phyloP scores from a whole-genome alignment of 768 basidiomycete genomes.

The Pisolithus sp. region DNA sequence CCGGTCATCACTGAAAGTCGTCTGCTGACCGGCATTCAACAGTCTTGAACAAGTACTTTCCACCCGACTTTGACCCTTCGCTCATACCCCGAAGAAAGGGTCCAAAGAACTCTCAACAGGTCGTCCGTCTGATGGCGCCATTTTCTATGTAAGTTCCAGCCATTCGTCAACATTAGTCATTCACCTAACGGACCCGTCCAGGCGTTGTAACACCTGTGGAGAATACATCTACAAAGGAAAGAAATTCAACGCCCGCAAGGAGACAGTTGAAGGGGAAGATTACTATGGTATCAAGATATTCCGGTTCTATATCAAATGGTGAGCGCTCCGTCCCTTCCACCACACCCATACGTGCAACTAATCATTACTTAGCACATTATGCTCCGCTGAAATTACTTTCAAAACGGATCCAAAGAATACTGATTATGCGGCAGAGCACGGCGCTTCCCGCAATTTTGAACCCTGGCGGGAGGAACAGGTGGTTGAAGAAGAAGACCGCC shows the following conservation, averaged over 20 bases:
- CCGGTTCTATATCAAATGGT: slow-evolving; percentile 90
- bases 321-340: slow-evolving; percentile 19
- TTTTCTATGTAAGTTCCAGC: slow-evolving; percentile 80
- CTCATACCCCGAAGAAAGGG: slow-evolving; percentile 88
- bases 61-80: slow-evolving; percentile 96
- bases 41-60: slow-evolving; percentile 95
- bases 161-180: background rate
- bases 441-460: slow-evolving; percentile 96
- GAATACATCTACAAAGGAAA: slow-evolving; percentile 99
- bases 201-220: slow-evolving; percentile 92
- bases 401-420: slow-evolving; percentile 99
- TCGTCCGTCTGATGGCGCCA: slow-evolving; percentile 98
- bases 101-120: slow-evolving; percentile 93
- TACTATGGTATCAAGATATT: slow-evolving; percentile 99
- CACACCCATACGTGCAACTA: background rate
- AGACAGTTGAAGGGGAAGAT: slow-evolving; percentile 95
- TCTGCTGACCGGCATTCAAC: slow-evolving; percentile 3
- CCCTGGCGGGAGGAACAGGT: slow-evolving; percentile 86
- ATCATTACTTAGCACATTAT: slow-evolving; percentile 61
- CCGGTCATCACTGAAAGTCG: background rate
- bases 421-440: slow-evolving; percentile 90
- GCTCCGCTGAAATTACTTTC: slow-evolving; percentile 98
- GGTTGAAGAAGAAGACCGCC: slow-evolving; percentile 74
- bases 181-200: slow-evolving; percentile 24
- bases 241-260: slow-evolving; percentile 98